Conservation (phyloP, 176 grass and related monocot species). For the Carex cristatella region DNA sequence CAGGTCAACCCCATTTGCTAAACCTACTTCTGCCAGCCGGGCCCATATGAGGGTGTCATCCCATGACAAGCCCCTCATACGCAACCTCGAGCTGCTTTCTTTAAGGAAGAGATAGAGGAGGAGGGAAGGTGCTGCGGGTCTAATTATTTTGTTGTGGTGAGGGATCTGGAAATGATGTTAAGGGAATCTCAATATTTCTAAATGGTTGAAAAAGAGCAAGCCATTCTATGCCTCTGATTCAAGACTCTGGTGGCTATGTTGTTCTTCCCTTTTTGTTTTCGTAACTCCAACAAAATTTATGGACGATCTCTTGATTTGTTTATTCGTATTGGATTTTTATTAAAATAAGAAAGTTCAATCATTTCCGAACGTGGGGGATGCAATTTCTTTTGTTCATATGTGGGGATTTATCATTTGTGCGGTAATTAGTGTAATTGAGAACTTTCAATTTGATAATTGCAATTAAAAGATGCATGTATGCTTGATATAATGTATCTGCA, state of each 20-base stretch:
- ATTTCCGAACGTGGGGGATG: neutral
- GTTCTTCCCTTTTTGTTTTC: neutral
- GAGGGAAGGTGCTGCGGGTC: neutral
- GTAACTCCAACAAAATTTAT: neutral
- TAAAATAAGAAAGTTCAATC: neutral
- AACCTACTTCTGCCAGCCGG: conserved; percentile 25
- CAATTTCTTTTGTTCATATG: neutral
- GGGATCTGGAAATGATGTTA: conserved; percentile 25
- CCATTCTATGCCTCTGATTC: conserved; percentile 20
- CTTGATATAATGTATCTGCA: neutral
- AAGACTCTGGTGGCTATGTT: conserved; percentile 1
- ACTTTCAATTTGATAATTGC: neutral
- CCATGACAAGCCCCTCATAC: conserved; percentile 44
- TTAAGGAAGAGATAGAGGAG: conserved; percentile 64
- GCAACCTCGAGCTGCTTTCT: conserved; percentile 68
- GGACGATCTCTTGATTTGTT: conserved; percentile 5
- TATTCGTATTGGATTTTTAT: conserved; percentile 14
- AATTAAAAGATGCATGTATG: neutral
- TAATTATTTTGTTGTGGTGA: conserved; percentile 26
- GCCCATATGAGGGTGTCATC: conserved; percentile 10
- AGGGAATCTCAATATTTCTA: conserved; percentile 26
- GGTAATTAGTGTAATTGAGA: neutral
- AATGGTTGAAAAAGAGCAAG: conserved; percentile 20
- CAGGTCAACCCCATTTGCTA: conserved; percentile 40
- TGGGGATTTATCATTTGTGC: neutral